Base-by-base conservation (phyloP, 2,329 filamentous ascomycete genomes). In the Coniochaeta sp. region DNA sequence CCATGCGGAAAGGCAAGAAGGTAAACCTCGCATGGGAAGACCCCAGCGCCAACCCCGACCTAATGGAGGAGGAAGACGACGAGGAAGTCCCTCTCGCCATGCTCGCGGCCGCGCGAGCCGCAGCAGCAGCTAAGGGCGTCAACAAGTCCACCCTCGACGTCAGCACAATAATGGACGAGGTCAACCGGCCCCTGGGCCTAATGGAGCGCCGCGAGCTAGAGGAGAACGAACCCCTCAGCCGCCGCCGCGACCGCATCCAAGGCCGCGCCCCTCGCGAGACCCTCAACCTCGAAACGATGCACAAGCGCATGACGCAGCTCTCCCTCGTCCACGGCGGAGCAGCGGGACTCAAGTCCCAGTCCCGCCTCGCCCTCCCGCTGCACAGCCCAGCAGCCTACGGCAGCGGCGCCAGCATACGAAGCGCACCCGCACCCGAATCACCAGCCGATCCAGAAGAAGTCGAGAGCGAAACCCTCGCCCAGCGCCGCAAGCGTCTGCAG, bases 11-110 rank as follows among this genome's bases (percentile, higher is more conserved):
- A 60, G 79, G 80, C 52, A 88, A 87, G 62, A 87, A 85, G 53
- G 83, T 96, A 30, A 89, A 89, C 53, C 76, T 99, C 30, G 94
- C 92, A 1, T 99, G 94, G 94, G 91, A 97, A 67, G 86, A 87
- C 49, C 78, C 78, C 1, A 69, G 71, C 12, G 71, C 74, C 7
- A 73, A 79, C 51, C 61, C 65, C 2, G 66, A 62, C 18, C 67
- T 70, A 13, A 72, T 73, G 22, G 68, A 70, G 3, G 76, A 75
- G 1, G 82, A 83, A 12, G 89, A 96, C 55, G 90, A 96, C 57
- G 89, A 92, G 51, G 92, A 97, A 60, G 85, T 96, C 1, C 94
- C 94, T 0, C 75, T 99, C 4, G 94, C 87, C 10, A 75, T 97
- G 57, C 76, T 99, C 14, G 89, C 81, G 60, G 83, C 86, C 0